Evolutionary conservation across 345 rosid genomes (phyloP), one percentile per base, ranked within the genome.

Genomic region (Corymbia maculata): DNA sequence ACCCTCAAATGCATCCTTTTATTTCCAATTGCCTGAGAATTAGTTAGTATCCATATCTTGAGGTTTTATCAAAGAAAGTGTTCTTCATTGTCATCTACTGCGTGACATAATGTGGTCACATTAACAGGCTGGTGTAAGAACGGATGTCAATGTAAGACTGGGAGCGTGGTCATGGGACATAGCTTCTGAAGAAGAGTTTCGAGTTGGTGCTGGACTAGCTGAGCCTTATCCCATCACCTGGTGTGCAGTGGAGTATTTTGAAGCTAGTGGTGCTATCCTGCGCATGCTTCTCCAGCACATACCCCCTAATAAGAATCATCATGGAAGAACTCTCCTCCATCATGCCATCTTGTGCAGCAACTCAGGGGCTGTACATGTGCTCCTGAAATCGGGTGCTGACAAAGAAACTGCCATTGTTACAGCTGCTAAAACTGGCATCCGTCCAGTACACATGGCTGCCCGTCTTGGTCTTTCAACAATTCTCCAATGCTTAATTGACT

Each of bases 131-230:
- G 96, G 98, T 86, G 95, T 89, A 22, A 91, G 90, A 89, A 93
- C 92, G 51, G 94, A 96, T 90, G 88, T 90, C 68, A 89, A 92
- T 90, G 98, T 95, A 82, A 94, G 96, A 89, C 93, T 96, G 14
- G 99, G 99, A 89, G 98, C 97, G 85, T 98, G 99, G 99, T 95
- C 98, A 75, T 97, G 99, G 99, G 99, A 98, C 92, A 88, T 88
- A 15, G 87, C 92, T 86, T 95, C 97, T 26, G 99, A 98, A 36
- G 99, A 98, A 94, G 99, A 98, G 93, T 90, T 95, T 85, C 92
- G 97, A 14, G 98, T 98, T 30, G 99, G 99, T 79, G 99, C 99
- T 47, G 99, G 99, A 93, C 89, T 98, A 82, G 97, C 99, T 32
- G 99, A 98, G 84, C 98, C 99, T 9, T 98, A 97, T 88, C 91